Evolutionary conservation across 495 filamentous ascomycete genomes (phyloP), one percentile per base, ranked within the genome.

Genomic region (Lasiosphaeris hirsuta): DNA sequence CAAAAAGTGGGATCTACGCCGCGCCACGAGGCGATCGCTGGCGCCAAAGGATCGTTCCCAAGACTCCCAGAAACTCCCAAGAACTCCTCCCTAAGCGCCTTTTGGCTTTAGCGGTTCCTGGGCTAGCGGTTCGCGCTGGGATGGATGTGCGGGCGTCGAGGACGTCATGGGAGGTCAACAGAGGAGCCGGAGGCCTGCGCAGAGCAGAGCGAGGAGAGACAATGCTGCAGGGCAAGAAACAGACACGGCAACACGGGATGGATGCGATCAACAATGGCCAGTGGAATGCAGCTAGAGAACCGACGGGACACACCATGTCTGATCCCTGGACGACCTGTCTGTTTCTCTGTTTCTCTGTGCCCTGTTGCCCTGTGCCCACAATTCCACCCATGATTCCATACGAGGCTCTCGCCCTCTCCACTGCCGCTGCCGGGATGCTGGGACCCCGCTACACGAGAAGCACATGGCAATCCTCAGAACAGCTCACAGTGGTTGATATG

Each of bases 281-380:
- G 11, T 43, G 43, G 55, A 37, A 57, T 57, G 55, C 55, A 50
- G 55, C 55, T 57, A 51, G 55, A 57, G 15, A 56, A 41, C 35
- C 47, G 43, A 23, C 19, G 43, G 8, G 10, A 34, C 6, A 19
- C 18, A 15, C n/a, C 15, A 15, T 13, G 13, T 14, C 6, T 15
- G 34, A 33, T 33, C 49, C 36, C 34, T 39, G 35, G 15, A 41
- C 34, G n/a, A 35, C 39, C 34, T 7, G 36, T 11, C 49, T 39
- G 38, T 52, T 57, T 46, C 54, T 43, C 47, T 50, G 41, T 57
- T n/a, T n/a, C n/a, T n/a, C n/a, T n/a, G n/a, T n/a, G n/a, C n/a
- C n/a, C n/a, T n/a, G n/a, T n/a, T n/a, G n/a, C n/a, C n/a, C n/a
- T n/a, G n/a, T n/a, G n/a, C n/a, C n/a, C n/a, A n/a, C n/a, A n/a